Evolutionary conservation across 2,329 filamentous ascomycete species (phyloP), one percentile per base, ranked within the genome.

Genomic region (Pleurostoma richardsiae): DNA sequence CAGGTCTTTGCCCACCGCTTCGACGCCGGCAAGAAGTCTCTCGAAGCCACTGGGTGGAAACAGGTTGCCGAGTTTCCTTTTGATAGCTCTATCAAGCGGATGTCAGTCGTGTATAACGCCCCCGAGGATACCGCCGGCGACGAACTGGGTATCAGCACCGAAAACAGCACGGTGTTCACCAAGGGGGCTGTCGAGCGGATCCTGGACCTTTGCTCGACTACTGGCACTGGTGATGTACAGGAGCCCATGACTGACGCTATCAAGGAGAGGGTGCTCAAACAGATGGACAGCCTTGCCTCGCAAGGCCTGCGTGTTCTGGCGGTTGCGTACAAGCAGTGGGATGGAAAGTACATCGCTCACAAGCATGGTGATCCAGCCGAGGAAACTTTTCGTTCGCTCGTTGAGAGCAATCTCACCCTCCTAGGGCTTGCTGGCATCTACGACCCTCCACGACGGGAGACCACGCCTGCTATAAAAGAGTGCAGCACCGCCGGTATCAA

Each of bases 391-490:
- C 86, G 90, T 5, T 67, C 71, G 5, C 67, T 74, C 4, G 76
- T 92, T 10, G 90, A 95, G 60, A 70, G 72, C 33, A 73, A 80
- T 30, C 78, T 96, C 30, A 77, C 75, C 3, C 87, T 95, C 51
- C 78, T 88, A 10, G 91, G 90, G n/a, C 76, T 96, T 7, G 84
- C 87, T 42, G 90, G 89, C 47, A 85, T 95, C 52, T 92, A 94
- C 60, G 90, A 95, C 55, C 90, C 90, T 4, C 90, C 89, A 46
- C 87, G 90, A 2, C 80, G 82, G 3, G 90, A 95, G 67, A 90
- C 90, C 1, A 86, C 84, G 27, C 77, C 74, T 1, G 83, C 87
- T 5, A 88, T 91, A 48, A 72, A 72, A 27, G 78, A 85, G 58
- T 90, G 86, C 58, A 80, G 85, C 46, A 76, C 76, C 41, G 88